Base-by-base conservation (phyloP, 2,329 filamentous ascomycete species). In the Sclerotinia borealis region DNA sequence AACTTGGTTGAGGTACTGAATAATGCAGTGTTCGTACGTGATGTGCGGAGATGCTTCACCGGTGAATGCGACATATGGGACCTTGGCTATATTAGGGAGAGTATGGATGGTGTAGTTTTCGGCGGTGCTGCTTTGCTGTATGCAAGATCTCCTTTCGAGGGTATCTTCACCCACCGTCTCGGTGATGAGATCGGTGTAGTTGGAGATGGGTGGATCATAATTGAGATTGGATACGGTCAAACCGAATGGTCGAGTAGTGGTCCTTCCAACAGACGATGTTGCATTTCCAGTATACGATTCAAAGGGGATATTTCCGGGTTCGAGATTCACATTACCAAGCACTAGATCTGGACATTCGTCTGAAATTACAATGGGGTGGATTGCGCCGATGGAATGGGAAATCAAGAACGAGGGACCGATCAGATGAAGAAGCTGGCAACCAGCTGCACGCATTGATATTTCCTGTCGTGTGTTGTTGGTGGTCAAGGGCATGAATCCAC, bases 11-110 rank as follows among this genome's bases (percentile, higher is more conserved):
- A 72, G 52, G 49, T 66, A 64, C 9, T 66, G 60, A 22, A 75
- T 65, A 2, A 72, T 64, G 63, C 74, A 76, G 49, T 75, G 70
- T 58, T 74, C 72, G 59, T 74, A 74, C 3, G 73, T 72, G 34
- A 70, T 69, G 59, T 75, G 72, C 15, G 69, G 68, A 48, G 69
- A 69, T 2, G 73, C 73, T 59, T 74, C 70, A 27, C 72, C 70
- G 3, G 73, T 74, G 34, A 76, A 67, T 22, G 69, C 68, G 15
- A 75, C 66, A 27, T 73, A 73, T 5, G 74, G 73, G 37, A 72
- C 73, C 27, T 66, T 67, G 5, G 71, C 68, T 25, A 74, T 65
- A 27, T 73, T 73, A 3, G 64, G 61, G 0, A 68, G 61, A 27
- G 52, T 63, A 17, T 63, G 61, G 25, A 63, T 59, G 45, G 36